Evolutionary conservation across 1,139 yeast genomes (phyloP).

Genomic region (Pichia cactophila): DNA sequence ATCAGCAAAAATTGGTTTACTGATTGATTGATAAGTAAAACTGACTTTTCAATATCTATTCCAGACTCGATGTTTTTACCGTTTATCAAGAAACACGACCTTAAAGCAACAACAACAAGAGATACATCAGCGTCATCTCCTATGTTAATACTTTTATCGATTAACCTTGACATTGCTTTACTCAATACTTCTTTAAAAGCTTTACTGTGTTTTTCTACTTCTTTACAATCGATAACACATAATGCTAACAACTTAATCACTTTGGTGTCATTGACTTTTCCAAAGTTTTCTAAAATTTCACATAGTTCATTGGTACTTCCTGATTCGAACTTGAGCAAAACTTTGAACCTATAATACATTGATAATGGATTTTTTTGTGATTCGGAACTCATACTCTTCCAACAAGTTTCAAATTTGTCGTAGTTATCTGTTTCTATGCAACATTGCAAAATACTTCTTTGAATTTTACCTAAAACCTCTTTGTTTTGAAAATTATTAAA

Average conservation of each 20-base stretch:
- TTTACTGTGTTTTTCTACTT: slow-evolving; percentile 1
- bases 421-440: slow-evolving; percentile 17
- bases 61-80: slow-evolving; percentile 15
- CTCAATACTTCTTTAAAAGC: slow-evolving; percentile 9
- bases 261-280: slow-evolving; percentile 7
- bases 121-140: slow-evolving; percentile 8
- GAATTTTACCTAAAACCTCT: slow-evolving; percentile 25
- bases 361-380: slow-evolving; percentile 21
- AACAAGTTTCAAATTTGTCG: slow-evolving; percentile 15
- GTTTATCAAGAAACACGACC: slow-evolving; percentile 22
- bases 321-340: slow-evolving; percentile 15
- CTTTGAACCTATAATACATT: slow-evolving; percentile 25
- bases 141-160: slow-evolving; percentile 13
- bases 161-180: slow-evolving; percentile 17
- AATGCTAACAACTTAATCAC: slow-evolving; percentile 18
- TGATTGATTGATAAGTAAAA: slow-evolving; percentile 2
- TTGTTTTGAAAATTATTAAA: slow-evolving; percentile 16
- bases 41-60: neutral
- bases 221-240: slow-evolving; percentile 20
- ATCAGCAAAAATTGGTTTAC: slow-evolving; percentile 1
- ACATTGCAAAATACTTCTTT: slow-evolving; percentile 27
- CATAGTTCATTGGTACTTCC: slow-evolving; percentile 13
- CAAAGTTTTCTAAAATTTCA: slow-evolving; percentile 11
- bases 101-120: slow-evolving; percentile 20
- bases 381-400: slow-evolving; percentile 14